phyloP scores from a whole-genome alignment of 1,139 yeast genomes.

The Debaryomyces subglobosus region DNA sequence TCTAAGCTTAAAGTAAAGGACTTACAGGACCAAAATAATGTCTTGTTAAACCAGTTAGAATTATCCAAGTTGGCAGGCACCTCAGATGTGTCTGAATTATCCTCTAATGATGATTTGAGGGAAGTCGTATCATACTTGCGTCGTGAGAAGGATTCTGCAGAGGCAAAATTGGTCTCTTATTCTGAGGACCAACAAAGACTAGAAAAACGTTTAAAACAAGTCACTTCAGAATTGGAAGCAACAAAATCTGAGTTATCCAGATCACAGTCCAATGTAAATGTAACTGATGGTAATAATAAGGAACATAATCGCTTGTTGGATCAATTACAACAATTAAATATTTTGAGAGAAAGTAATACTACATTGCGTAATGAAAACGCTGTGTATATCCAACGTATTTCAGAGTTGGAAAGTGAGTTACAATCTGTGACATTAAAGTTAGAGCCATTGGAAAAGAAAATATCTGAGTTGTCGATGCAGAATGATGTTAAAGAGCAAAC shows the following conservation, averaged over 20 bases:
- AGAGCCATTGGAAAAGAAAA: conserved; percentile 23
- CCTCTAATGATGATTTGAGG: conserved; percentile 33
- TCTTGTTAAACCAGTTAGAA: conserved; percentile 74
- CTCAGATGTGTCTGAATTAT: conserved; percentile 15
- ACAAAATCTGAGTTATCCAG: conserved; percentile 47
- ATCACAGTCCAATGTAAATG: conserved; percentile 35
- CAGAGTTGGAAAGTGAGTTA: conserved; percentile 26
- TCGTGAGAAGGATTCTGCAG: conserved; percentile 76
- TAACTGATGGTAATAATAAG: conserved; percentile 41
- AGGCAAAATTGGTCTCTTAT: conserved; percentile 55
- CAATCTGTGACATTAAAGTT: conserved; percentile 19
- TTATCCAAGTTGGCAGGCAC: conserved; percentile 25
- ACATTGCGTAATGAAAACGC: conserved; percentile 61
- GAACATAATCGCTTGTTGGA: conserved; percentile 59
- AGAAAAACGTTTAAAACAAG: conserved; percentile 43
- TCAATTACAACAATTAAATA: conserved; percentile 68
- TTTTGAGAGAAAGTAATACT: conserved; percentile 73
- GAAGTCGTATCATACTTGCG: conserved; percentile 67
- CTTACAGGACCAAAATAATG: conserved; percentile 63
- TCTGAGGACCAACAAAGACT: conserved; percentile 53
- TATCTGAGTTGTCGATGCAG: conserved; percentile 28
- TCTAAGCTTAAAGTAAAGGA: conserved; percentile 55
- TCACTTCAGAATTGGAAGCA: conserved; percentile 47
- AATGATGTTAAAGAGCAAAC: conserved; percentile 37
- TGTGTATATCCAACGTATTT: conserved; percentile 25